A percentile compares a stretch with the other conserved stretches of the same genome.
Conservation (phyloP, 1,139 yeast genomes). For the Dujonia santamariae region DNA sequence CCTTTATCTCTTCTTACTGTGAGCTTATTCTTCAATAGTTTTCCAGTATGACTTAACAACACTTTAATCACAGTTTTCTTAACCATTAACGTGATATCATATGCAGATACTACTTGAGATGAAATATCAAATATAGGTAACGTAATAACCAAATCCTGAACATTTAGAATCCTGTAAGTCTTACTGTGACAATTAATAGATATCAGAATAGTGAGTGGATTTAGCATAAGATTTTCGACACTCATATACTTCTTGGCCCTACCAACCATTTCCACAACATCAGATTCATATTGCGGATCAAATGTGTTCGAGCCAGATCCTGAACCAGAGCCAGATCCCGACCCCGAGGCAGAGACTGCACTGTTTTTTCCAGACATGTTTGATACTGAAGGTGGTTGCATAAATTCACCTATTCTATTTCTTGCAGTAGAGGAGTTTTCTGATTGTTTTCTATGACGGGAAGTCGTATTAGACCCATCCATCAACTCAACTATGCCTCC, state of each 20-base stretch:
- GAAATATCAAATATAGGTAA: conserved; percentile 52
- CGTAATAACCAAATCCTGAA: conserved; percentile 51
- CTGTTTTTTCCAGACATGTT: background rate
- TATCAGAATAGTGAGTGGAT: conserved; percentile 47
- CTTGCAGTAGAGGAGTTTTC: background rate
- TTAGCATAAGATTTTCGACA: conserved; percentile 46
- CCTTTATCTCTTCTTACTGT: conserved; percentile 19
- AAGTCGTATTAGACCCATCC: conserved; percentile 8
- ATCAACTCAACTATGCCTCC: background rate
- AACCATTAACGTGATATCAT: conserved; percentile 51
- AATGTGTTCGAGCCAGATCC: background rate
- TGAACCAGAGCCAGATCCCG: conserved; percentile 1
- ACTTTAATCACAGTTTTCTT: conserved; percentile 52
- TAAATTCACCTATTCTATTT: background rate
- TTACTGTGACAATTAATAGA: conserved; percentile 60
- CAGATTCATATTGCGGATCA: conserved; percentile 27
- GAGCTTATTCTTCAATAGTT: conserved; percentile 54
- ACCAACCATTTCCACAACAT: conserved; percentile 53
- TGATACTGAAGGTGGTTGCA: no score
- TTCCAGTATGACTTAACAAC: conserved; percentile 56
- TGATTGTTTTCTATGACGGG: background rate
- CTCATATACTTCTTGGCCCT: conserved; percentile 60
- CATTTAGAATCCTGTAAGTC: conserved; percentile 55
- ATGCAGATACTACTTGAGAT: conserved; percentile 48
- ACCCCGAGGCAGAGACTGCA: background rate